Conservation (phyloP, 495 filamentous ascomycete genomes). For the Parmelia sp. region DNA sequence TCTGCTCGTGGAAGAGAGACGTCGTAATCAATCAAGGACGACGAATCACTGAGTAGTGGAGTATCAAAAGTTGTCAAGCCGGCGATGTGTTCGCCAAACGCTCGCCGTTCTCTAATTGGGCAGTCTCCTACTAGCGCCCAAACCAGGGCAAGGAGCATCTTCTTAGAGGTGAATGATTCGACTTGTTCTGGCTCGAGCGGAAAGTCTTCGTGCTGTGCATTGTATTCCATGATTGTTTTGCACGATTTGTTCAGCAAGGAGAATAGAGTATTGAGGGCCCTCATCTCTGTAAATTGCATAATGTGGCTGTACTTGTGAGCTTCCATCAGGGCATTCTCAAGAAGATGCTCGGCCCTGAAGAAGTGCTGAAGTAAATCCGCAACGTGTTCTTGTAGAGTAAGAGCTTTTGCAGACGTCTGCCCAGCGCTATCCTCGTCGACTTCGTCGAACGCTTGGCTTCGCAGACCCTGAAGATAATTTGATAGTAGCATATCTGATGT, state of each 20-base stretch:
- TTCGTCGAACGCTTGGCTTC: slow-evolving; percentile 79
- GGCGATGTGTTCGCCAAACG: slow-evolving; percentile 76
- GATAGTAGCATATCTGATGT: slow-evolving; percentile 85
- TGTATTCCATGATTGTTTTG: slow-evolving; percentile 89
- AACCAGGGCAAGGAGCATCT: slow-evolving; percentile 79
- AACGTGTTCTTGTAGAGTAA: slow-evolving; percentile 67
- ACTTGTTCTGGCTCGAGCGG: slow-evolving; percentile 81
- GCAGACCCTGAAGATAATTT: slow-evolving; percentile 80
- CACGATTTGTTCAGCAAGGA: slow-evolving; percentile 91
- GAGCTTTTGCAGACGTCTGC: slow-evolving; percentile 67
- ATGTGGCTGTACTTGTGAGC: slow-evolving; percentile 82
- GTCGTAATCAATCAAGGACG: slow-evolving; percentile 92
- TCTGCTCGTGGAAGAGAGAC: slow-evolving; percentile 77
- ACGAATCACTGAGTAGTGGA: slow-evolving; percentile 62
- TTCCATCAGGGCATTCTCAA: slow-evolving; percentile 65
- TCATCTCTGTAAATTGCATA: slow-evolving; percentile 92
- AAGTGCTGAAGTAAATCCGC: slow-evolving; percentile 70
- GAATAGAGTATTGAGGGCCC: slow-evolving; percentile 87
- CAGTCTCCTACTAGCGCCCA: slow-evolving; percentile 97
- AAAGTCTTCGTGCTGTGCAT: slow-evolving; percentile 88
- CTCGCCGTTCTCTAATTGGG: slow-evolving; percentile 76
- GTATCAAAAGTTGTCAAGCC: slow-evolving; percentile 76
- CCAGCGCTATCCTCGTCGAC: slow-evolving; percentile 85
- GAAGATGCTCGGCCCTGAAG: slow-evolving; percentile 69
- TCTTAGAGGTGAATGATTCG: slow-evolving; percentile 85